phyloP scores from a whole-genome alignment of 148 eudicot species.

The Cornus suecica region DNA sequence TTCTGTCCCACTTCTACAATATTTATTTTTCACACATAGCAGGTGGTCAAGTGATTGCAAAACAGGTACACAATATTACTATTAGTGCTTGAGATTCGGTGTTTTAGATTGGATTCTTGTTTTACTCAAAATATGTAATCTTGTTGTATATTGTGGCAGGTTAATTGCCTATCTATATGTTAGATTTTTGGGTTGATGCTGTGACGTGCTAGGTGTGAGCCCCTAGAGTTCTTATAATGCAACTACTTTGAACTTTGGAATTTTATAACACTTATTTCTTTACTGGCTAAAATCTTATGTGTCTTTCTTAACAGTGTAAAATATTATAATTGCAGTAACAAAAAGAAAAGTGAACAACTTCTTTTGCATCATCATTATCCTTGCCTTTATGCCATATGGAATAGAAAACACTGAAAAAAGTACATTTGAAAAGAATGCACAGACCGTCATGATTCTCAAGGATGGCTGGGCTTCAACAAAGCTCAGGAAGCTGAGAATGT shows the following conservation, averaged over 20 bases:
- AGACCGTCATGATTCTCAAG: neutral
- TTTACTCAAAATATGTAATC: neutral
- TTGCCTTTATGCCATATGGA: no score
- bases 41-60: constrained; percentile 89
- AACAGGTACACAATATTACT: constrained; percentile 47
- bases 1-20: constrained; percentile 81
- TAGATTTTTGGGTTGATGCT: neutral
- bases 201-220: neutral
- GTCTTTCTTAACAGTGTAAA: neutral
- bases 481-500: neutral
- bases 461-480: neutral
- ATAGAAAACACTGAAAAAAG: no score
- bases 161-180: neutral
- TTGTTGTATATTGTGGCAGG: neutral
- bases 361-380: no score
- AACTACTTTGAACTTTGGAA: neutral
- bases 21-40: constrained; percentile 87
- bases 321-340: neutral
- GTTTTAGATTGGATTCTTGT: no score
- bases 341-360: no score
- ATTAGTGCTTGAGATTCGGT: neutral
- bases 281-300: neutral
- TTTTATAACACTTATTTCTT: neutral
- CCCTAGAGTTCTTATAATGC: neutral
- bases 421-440: neutral